Base-by-base conservation (phyloP, 2,329 filamentous ascomycete genomes). In the Ophiocordyceps camponoti-leonardi region DNA sequence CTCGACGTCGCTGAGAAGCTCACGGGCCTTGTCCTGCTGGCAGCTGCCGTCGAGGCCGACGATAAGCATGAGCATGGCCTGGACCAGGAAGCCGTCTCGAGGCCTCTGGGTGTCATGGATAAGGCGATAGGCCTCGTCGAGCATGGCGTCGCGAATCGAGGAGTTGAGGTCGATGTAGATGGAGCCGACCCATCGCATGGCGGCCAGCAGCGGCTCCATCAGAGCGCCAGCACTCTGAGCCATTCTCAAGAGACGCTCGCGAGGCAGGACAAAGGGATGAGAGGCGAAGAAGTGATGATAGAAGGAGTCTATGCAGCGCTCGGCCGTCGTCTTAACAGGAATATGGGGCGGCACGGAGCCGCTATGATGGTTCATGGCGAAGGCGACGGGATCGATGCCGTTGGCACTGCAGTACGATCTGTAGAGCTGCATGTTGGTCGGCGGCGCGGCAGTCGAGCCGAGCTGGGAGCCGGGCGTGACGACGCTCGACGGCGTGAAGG, bases 31-130 rank as follows among this genome's bases (percentile, higher is more conserved):
- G 23, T 77, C 72, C 41, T 83, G 78, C 51, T 87, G 73, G 54
- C 81, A 82, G 51, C 75, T 78, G 6, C 85, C 84, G 57, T 94
- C 85, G 8, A 94, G 68, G 0, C 79, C 80, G 50, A 94, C 79
- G 20, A 86, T 72, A 45, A 86, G 73, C 4, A 94, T 67, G 41
- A 94, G 63, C 57, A 92, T 70, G 3, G 85, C 79, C 63, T 94
- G 88, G 0, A 93, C 77, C 4, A 80, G 65, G 56, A 77, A 85
- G 0, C 72, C 75, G 49, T 79, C 73, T 46, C 68, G 67, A 4
- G 65, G 58, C 1, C 65, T 64, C 4, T 62, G 60, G 1, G 67
- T 63, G 35, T 68, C 62, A 51, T 75, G 69, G 3, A 70, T 60
- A 1, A 72, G 59, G 16, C 67, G 65, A 51, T 72, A 63, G 4